Conservation (phyloP, 345 rosid genomes). For the Nasturtium officinale region DNA sequence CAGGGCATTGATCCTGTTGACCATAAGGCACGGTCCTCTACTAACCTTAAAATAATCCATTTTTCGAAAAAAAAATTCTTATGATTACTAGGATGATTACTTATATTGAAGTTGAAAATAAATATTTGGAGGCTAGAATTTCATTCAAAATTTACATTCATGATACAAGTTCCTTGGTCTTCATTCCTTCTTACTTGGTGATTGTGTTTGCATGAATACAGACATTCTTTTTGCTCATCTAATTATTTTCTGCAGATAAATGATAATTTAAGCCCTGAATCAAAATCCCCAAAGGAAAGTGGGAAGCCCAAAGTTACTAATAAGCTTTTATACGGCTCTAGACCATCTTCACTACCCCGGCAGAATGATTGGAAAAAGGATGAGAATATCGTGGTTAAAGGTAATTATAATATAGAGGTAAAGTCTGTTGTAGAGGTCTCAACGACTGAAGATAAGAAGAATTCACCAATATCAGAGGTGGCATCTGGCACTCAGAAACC, state of each 20-base stretch:
- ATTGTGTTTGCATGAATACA: conserved; percentile 10
- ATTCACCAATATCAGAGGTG: conserved; percentile 38
- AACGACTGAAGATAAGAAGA: conserved; percentile 36
- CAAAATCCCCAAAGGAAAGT: conserved; percentile 45
- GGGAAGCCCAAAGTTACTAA: conserved; percentile 33
- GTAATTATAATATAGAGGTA: conserved; percentile 11
- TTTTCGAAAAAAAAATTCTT: not conserved
- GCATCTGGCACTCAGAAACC: conserved; percentile 46
- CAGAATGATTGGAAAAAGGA: conserved; percentile 36
- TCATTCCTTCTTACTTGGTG: conserved; percentile 13
- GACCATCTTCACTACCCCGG: conserved; percentile 40
- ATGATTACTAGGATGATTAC: conserved; percentile 2
- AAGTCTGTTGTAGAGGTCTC: conserved; percentile 47
- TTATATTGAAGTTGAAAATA: not conserved
- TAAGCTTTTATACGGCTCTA: conserved; percentile 46
- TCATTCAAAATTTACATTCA: conserved; percentile 11
- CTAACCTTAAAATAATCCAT: conserved; percentile 20
- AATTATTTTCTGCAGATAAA: conserved; percentile 49
- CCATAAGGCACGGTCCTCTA: conserved; percentile 52
- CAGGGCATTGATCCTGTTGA: conserved; percentile 47
- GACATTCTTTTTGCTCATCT: not conserved
- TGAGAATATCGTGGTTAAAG: conserved; percentile 35
- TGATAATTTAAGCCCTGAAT: conserved; percentile 45
- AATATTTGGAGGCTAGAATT: conserved; percentile 7
- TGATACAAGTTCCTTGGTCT: conserved; percentile 10